phyloP scores from a whole-genome alignment of 441 rosid genomes.

The Brassica balearica region DNA sequence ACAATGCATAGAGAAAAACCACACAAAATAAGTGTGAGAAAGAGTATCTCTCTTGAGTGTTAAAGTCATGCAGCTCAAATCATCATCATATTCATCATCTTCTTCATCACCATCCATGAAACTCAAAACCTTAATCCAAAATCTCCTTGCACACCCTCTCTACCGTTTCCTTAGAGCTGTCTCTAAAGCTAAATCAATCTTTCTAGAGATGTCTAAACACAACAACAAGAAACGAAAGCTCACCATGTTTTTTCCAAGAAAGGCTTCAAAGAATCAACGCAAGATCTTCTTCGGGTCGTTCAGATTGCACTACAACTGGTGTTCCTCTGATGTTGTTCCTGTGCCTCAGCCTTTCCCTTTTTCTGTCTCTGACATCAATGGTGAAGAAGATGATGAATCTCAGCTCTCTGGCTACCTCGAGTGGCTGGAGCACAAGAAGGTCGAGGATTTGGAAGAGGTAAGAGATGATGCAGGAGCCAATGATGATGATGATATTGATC shows the following conservation, averaged over 20 bases:
- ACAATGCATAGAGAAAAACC: slow-evolving; percentile 7
- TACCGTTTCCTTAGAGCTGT: slow-evolving; percentile 62
- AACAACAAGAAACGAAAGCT: slow-evolving; percentile 46
- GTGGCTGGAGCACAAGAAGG: slow-evolving; percentile 74
- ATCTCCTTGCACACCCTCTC: slow-evolving; percentile 59
- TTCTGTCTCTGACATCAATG: slow-evolving; percentile 47
- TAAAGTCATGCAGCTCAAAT: slow-evolving; percentile 36
- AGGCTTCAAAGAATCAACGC: slow-evolving; percentile 48
- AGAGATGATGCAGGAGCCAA: slow-evolving; percentile 14
- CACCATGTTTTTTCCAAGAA: slow-evolving; percentile 46
- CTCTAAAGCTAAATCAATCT: slow-evolving; percentile 65
- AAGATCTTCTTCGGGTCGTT: slow-evolving; percentile 78
- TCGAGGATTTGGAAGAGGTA: slow-evolving; percentile 26
- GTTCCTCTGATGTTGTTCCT: slow-evolving; percentile 78
- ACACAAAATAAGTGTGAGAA: slow-evolving; percentile 38
- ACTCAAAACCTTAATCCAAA: slow-evolving; percentile 68
- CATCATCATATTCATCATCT: slow-evolving; percentile 42
- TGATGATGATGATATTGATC: slow-evolving; percentile 59
- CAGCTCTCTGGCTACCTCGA: slow-evolving; percentile 79
- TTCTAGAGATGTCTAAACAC: slow-evolving; percentile 51
- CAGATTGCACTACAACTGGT: slow-evolving; percentile 90
- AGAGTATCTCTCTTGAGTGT: slow-evolving; percentile 25
- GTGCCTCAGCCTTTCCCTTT: slow-evolving; percentile 43
- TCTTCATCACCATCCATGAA: slow-evolving; percentile 50
- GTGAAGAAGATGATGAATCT: slow-evolving; percentile 45